Conservation (phyloP, 768 basidiomycete species). For the Amylocystis lapponica region DNA sequence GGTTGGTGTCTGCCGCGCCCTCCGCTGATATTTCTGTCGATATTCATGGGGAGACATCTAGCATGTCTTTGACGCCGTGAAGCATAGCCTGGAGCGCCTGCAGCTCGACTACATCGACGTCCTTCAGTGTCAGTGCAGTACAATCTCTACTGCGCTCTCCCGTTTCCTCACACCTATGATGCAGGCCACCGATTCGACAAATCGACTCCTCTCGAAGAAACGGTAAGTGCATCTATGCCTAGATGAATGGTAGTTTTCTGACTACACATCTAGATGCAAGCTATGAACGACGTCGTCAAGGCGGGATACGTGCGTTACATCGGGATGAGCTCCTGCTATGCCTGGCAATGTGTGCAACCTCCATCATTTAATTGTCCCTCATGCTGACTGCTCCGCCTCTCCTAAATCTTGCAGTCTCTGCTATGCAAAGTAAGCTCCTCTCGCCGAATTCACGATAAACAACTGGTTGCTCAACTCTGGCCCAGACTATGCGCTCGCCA, state of each 20-base stretch:
- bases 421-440: slow-evolving; percentile 25
- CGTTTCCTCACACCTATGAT: background rate
- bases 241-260: background rate
- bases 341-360: slow-evolving; percentile 26
- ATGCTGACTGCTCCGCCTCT: background rate
- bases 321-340: slow-evolving; percentile 32
- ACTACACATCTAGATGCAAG: slow-evolving; percentile 30
- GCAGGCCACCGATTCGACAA: slow-evolving; percentile 30
- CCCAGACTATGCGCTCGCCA: slow-evolving; percentile 35
- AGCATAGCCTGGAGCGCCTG: slow-evolving; percentile 37
- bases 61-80: slow-evolving; percentile 66
- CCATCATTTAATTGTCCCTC: background rate
- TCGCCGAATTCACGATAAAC: background rate
- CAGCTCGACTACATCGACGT: slow-evolving; percentile 53
- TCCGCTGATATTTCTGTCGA: background rate
- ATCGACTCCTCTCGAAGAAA: slow-evolving; percentile 35
- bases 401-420: slow-evolving; percentile 20
- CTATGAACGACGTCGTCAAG: slow-evolving; percentile 42
- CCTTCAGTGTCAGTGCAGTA: slow-evolving; percentile 37
- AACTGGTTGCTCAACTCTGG: background rate
- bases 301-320: slow-evolving; percentile 38
- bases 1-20: slow-evolving; percentile 15
- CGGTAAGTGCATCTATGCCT: slow-evolving; percentile 8
- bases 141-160: background rate
- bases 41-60: slow-evolving; percentile 20